These are phyloP conservation scores for Eucalyptus erythrocorys DNA, from an alignment of 345 rosid species.

Conservation along the genomic window DNA sequence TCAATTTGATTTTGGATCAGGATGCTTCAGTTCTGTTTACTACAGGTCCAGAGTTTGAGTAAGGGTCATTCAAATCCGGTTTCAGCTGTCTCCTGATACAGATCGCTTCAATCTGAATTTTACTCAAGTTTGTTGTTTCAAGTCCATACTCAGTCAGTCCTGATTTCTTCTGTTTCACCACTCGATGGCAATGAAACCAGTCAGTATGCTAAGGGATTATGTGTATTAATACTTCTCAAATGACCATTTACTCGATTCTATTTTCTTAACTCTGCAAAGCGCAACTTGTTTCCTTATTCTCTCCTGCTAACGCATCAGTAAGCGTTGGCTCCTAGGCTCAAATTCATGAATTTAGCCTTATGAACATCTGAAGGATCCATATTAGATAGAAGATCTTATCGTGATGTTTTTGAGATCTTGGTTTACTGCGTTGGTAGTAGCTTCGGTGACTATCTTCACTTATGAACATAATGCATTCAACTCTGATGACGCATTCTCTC, in stretches of 20 bases:
- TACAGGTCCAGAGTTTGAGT: neutral
- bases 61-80: neutral
- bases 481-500: neutral
- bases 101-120: neutral
- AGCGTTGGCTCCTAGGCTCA: neutral
- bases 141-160: neutral
- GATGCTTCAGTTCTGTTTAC: neutral
- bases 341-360: neutral
- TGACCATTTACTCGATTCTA: neutral
- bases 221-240: neutral
- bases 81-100: neutral
- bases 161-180: accelerated
- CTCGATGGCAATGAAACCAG: neutral
- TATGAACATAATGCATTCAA: neutral
- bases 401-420: neutral
- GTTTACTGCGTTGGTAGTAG: neutral
- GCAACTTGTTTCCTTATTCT: neutral
- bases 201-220: neutral
- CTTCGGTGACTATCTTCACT: neutral
- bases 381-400: neutral
- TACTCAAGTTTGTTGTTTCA: accelerated
- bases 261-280: neutral
- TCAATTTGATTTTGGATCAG: neutral
- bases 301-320: neutral
- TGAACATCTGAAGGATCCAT: neutral